phyloP scores from a whole-genome alignment of 768 basidiomycete species.

The Coprinopsis marcescibilis region DNA sequence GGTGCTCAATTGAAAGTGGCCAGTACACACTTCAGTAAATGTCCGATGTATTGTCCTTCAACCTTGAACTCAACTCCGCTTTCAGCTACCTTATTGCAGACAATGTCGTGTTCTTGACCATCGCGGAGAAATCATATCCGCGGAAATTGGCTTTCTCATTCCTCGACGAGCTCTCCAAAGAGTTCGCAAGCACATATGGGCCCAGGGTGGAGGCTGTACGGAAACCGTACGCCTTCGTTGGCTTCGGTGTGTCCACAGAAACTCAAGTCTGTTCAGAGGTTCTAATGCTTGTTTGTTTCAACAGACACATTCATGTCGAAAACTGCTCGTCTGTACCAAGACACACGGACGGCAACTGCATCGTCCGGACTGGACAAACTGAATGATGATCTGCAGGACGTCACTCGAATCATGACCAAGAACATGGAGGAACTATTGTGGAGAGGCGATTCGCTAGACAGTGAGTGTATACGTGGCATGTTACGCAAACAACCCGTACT shows the following conservation, averaged over 20 bases:
- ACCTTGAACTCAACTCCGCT: constrained; percentile 5
- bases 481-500: not conserved
- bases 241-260: constrained; percentile 68
- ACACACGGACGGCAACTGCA: constrained; percentile 81
- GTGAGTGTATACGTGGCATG: constrained; percentile 41
- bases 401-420: constrained; percentile 99
- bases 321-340: constrained; percentile 90
- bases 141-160: constrained; percentile 97
- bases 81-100: constrained; percentile 89
- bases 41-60: not conserved
- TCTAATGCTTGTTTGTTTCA: constrained; percentile 6
- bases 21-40: constrained; percentile 94
- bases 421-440: constrained; percentile 99
- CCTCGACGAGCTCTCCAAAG: constrained; percentile 93
- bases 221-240: constrained; percentile 98
- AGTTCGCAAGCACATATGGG: constrained; percentile 90
- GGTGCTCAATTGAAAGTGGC: constrained; percentile 95
- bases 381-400: constrained; percentile 96
- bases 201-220: constrained; percentile 86
- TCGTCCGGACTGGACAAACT: constrained; percentile 75
- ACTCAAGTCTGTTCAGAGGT: not conserved
- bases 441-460: constrained; percentile 95
- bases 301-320: constrained; percentile 98
- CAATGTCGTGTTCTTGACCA: constrained; percentile 91
- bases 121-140: constrained; percentile 96